Evolutionary conservation across 1,139 yeast species (phyloP), one percentile per base, ranked within the genome.

Genomic region (Blastobotrys indianensis): DNA sequence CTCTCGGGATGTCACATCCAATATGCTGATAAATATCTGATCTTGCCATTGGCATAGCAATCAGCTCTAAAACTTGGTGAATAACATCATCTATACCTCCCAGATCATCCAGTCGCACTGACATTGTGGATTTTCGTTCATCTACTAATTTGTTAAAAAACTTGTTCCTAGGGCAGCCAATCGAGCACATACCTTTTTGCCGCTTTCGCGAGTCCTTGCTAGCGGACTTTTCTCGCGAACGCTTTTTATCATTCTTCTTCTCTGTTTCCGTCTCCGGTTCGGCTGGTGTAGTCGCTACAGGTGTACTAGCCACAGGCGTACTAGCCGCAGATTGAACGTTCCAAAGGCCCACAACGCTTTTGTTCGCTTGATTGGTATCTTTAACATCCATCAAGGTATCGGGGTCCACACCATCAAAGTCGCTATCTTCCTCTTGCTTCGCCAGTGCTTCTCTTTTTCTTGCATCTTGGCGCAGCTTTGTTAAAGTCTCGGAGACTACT

Each of bases 1-100:
- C 98, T 40, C 97, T 74, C n/a, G 98, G 95, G 11, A 97, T 96
- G 55, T 88, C 95, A 3, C 92, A 90, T 20, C 98, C 97, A 0
- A 95, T 85, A 8, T 90, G 76, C 13, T 72, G 56, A 60, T 87
- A 92, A 1, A 92, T 85, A 64, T 92, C 98, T 0, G 97, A 97
- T 61, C 92, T 98, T 36, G 85, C 69, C 32, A 92, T 80, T 0
- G 98, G 98, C 68, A 92, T 74, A 1, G 95, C 96, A 2, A 94
- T 82, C 38, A 88, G 72, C 63, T 92, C 97, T 80, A 87, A 79
- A 12, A 92, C 73, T 62, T 90, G 94, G 2, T 86, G 77, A 28
- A 92, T 79, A 16, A 90, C 81, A 47, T 76, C 79, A 52, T 85
- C 95, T 64, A 94, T 79, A 1, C 99, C 98, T 34, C 99, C 99